Conservation (phyloP, 352 stramenopile genomes). For the Phytophthora quininea region DNA sequence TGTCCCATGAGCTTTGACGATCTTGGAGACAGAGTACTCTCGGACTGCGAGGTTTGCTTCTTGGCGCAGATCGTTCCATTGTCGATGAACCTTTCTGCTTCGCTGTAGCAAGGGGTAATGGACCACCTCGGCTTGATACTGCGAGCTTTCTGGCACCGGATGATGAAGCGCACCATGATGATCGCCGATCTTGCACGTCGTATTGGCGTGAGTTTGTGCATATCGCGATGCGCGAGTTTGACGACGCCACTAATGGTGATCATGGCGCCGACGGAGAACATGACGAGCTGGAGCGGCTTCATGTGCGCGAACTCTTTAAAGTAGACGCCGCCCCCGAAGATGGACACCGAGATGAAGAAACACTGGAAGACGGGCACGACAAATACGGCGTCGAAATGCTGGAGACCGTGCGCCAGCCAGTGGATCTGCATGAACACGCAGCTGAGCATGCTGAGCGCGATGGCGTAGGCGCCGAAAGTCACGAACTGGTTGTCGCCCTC, state of each 20-base stretch:
- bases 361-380: slow-evolving; percentile 88
- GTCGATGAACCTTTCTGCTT: slow-evolving; percentile 21
- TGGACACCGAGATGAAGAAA: slow-evolving; percentile 92
- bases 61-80: slow-evolving; percentile 30
- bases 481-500: slow-evolving; percentile 77
- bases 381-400: slow-evolving; percentile 88
- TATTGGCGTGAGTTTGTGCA: slow-evolving; percentile 57
- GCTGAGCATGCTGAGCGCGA: slow-evolving; percentile 78
- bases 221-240: slow-evolving; percentile 69
- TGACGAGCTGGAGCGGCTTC: slow-evolving; percentile 47
- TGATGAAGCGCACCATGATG: slow-evolving; percentile 74
- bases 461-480: slow-evolving; percentile 76
- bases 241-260: slow-evolving; percentile 79
- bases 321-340: slow-evolving; percentile 89
- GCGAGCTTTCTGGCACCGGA: slow-evolving; percentile 58
- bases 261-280: slow-evolving; percentile 77
- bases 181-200: slow-evolving; percentile 53
- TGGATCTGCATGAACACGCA: slow-evolving; percentile 91
- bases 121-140: slow-evolving; percentile 59
- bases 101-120: neutral
- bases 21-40: slow-evolving; percentile 3
- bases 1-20: slow-evolving; percentile 12
- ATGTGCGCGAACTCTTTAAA: slow-evolving; percentile 86
- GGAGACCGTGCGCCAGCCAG: slow-evolving; percentile 83
- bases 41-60: slow-evolving; percentile 11